Evolutionary conservation across 257 asterid genomes (phyloP).

Genomic region (Avicennia marina): DNA sequence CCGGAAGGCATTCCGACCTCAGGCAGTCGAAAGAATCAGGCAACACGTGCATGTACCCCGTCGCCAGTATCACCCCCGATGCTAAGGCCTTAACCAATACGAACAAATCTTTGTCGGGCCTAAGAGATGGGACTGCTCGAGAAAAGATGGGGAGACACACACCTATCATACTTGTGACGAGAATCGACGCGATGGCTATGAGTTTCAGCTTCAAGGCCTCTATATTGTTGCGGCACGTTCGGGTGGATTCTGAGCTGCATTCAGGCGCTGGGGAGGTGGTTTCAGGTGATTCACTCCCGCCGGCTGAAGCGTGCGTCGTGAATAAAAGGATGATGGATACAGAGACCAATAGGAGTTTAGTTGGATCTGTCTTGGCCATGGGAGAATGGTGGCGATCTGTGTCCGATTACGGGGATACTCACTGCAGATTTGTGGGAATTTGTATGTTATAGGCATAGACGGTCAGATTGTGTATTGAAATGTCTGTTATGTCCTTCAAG

Average conservation of each 20-base stretch:
- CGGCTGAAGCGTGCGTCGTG: not conserved
- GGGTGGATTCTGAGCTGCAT: conserved; percentile 7
- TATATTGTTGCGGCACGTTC: conserved; percentile 10
- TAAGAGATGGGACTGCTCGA: conserved; percentile 18
- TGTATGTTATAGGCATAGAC: too few species aligned
- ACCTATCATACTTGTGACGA: conserved; percentile 31
- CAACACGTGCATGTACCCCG: conserved; percentile 45
- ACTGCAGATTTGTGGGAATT: too few species aligned
- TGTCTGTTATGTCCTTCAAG: too few species aligned
- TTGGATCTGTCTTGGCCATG: too few species aligned
- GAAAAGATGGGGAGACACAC: conserved; percentile 32
- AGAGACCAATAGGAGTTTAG: too few species aligned
- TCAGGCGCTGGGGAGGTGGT: not conserved
- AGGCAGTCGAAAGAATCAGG: conserved; percentile 35
- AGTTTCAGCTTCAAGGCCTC: conserved; percentile 30
- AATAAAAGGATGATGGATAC: not conserved
- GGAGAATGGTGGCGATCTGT: too few species aligned
- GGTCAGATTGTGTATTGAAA: too few species aligned
- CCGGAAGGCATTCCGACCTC: conserved; percentile 31
- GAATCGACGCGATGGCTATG: conserved; percentile 30
- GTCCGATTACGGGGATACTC: too few species aligned
- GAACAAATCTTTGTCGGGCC: conserved; percentile 26
- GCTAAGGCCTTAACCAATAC: conserved; percentile 40
- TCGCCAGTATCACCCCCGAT: conserved; percentile 36
- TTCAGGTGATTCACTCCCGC: not conserved